Evolutionary conservation across 1,139 yeast species (phyloP).

Genomic region (Candida anutae): DNA sequence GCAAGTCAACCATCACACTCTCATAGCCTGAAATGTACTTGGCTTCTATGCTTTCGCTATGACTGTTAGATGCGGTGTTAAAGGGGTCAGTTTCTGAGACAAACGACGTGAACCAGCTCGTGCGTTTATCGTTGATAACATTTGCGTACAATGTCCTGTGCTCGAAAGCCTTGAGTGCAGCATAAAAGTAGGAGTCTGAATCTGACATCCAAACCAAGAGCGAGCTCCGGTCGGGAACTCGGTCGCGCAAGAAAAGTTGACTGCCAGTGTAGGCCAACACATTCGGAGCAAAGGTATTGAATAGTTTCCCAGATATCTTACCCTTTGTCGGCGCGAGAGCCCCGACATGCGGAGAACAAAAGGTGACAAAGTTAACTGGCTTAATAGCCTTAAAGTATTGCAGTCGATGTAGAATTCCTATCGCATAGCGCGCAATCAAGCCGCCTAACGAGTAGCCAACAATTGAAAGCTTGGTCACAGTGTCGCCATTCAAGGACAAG

Average conservation of each 20-base stretch:
- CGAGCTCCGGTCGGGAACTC: constrained; percentile 23
- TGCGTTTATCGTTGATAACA: constrained; percentile 68
- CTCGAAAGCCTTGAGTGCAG: constrained; percentile 46
- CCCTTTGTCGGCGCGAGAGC: constrained; percentile 55
- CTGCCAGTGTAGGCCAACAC: constrained; percentile 63
- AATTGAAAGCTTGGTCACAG: constrained; percentile 52
- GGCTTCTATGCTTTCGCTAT: constrained; percentile 32
- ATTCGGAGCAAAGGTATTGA: constrained; percentile 54
- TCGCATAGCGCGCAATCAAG: constrained; percentile 64
- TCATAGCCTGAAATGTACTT: constrained; percentile 43
- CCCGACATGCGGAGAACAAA: constrained; percentile 83
- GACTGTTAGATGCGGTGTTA: constrained; percentile 29
- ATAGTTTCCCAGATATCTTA: constrained; percentile 29
- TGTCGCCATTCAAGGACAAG: constrained; percentile 16
- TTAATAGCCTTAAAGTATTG: constrained; percentile 42
- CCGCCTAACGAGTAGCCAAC: constrained; percentile 86
- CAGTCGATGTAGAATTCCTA: constrained; percentile 56
- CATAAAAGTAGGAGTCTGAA: constrained; percentile 50
- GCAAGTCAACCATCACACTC: constrained; percentile 46
- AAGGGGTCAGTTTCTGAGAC: constrained; percentile 62
- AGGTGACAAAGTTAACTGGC: constrained; percentile 61
- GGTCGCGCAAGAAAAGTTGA: constrained; percentile 63
- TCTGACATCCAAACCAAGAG: constrained; percentile 60
- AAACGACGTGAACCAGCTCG: constrained; percentile 78
- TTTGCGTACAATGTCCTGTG: constrained; percentile 60